Conservation (phyloP, 768 basidiomycete genomes). For the Dentipellis fragilis region DNA sequence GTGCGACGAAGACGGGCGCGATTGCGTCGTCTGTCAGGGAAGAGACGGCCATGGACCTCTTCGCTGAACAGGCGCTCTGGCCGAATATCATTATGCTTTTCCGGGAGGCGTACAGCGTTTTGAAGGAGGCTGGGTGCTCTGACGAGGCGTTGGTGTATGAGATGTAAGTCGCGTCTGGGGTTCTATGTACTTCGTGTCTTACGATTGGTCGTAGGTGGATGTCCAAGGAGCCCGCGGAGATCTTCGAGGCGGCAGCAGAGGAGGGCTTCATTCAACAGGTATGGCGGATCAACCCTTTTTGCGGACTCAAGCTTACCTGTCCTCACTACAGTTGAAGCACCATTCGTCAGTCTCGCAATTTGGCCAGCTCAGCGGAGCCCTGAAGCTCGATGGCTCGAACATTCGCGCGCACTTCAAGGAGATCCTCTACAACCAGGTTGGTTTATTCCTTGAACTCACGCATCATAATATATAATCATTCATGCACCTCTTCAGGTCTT, state of each 20-base stretch:
- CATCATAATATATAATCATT: not conserved
- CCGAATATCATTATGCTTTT: slow-evolving; percentile 59
- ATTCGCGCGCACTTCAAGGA: slow-evolving; percentile 45
- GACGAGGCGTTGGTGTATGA: slow-evolving; percentile 60
- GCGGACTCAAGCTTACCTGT: not conserved
- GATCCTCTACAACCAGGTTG: slow-evolving; percentile 46
- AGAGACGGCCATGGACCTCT: slow-evolving; percentile 56
- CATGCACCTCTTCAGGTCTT: slow-evolving; percentile 31
- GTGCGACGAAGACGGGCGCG: slow-evolving; percentile 53
- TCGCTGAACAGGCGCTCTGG: slow-evolving; percentile 59
- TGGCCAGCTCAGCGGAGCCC: slow-evolving; percentile 49
- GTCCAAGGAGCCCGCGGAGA: slow-evolving; percentile 63
- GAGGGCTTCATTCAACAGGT: slow-evolving; percentile 55
- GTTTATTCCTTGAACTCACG: slow-evolving; percentile 1
- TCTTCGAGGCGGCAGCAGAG: slow-evolving; percentile 58
- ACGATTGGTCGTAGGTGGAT: slow-evolving; percentile 41
- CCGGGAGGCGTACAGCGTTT: slow-evolving; percentile 49
- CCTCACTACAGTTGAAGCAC: slow-evolving; percentile 37
- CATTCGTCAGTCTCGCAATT: slow-evolving; percentile 55
- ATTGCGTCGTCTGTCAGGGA: slow-evolving; percentile 53
- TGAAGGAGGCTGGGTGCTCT: slow-evolving; percentile 56
- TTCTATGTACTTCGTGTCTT: not conserved
- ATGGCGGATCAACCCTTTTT: not conserved
- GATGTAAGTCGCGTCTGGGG: slow-evolving; percentile 30
- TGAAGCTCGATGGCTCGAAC: slow-evolving; percentile 41